Evolutionary conservation across 352 stramenopile genomes (phyloP).

Genomic region (Globisporangium megalacanthum): DNA sequence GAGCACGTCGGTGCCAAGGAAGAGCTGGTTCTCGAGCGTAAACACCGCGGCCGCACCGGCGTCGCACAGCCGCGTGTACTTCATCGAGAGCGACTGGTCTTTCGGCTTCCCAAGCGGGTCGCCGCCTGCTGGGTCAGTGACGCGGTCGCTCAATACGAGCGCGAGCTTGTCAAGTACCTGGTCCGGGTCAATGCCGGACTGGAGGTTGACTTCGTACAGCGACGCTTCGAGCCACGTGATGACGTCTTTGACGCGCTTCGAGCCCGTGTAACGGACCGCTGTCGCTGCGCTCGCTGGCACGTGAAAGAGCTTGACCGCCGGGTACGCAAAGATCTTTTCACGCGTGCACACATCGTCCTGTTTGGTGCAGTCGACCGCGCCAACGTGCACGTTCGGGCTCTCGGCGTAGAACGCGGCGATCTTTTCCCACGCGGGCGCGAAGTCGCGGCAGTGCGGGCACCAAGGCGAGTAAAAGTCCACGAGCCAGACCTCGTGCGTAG

Average conservation of each 20-base stretch:
- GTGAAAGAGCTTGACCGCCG: slow-evolving; percentile 68
- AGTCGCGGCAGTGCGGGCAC: slow-evolving; percentile 78
- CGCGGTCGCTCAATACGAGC: slow-evolving; percentile 36
- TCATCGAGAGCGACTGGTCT: slow-evolving; percentile 50
- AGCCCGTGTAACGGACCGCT: slow-evolving; percentile 12
- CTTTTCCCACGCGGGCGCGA: slow-evolving; percentile 70
- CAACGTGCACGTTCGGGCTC: slow-evolving; percentile 47
- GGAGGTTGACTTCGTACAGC: slow-evolving; percentile 43
- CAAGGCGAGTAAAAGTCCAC: slow-evolving; percentile 85
- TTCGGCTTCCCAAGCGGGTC: slow-evolving; percentile 18
- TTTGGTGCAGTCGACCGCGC: slow-evolving; percentile 73
- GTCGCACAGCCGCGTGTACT: slow-evolving; percentile 65
- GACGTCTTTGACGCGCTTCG: slow-evolving; percentile 34
- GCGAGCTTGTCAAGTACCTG: slow-evolving; percentile 42
- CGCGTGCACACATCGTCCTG: slow-evolving; percentile 47
- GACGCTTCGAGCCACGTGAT: slow-evolving; percentile 61
- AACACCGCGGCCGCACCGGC: slow-evolving; percentile 57
- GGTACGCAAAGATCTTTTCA: slow-evolving; percentile 62
- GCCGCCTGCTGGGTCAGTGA: slow-evolving; percentile 15
- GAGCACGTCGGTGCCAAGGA: slow-evolving; percentile 52
- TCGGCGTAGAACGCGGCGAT: slow-evolving; percentile 63
- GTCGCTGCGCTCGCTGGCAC: slow-evolving; percentile 32
- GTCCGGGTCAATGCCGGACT: slow-evolving; percentile 42
- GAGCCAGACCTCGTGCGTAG: slow-evolving; percentile 56
- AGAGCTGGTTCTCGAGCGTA: slow-evolving; percentile 71